Percentiles rank a stretch among this genome's conserved stretches.
These are phyloP conservation scores for Myotisia sp. DNA, from an alignment of 2,329 filamentous ascomycete genomes.

Conservation along the genomic window DNA sequence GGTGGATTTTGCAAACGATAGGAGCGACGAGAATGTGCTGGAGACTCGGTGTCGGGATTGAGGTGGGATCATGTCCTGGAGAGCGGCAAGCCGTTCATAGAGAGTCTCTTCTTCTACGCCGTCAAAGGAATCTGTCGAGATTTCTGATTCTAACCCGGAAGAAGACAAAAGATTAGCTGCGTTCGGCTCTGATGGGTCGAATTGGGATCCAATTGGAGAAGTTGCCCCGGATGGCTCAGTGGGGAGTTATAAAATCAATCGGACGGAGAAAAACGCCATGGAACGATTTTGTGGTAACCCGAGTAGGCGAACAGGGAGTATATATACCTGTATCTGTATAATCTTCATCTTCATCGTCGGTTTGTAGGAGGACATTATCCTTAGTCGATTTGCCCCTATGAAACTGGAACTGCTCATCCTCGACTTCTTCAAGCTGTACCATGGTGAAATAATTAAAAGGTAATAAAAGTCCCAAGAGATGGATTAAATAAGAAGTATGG, in stretches of 20 bases:
- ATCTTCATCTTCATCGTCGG: conserved; percentile 50
- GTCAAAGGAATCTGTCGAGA: conserved; percentile 65
- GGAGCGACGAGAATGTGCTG: conserved; percentile 38
- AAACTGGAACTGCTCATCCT: conserved; percentile 76
- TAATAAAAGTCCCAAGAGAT: background rate
- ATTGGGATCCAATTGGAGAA: no score
- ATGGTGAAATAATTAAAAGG: conserved; percentile 35
- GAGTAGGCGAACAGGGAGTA: background rate
- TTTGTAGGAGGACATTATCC: conserved; percentile 39
- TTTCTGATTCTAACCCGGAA: conserved; percentile 57
- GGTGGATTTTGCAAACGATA: conserved; percentile 32
- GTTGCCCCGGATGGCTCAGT: no score
- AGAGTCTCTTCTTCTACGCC: conserved; percentile 47
- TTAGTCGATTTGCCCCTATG: conserved; percentile 49
- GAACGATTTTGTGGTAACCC: no score
- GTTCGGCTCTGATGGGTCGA: background rate
- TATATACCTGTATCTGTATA: conserved; percentile 75
- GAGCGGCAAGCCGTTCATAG: conserved; percentile 54
- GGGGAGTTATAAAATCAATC: no score
- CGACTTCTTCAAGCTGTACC: conserved; percentile 94
- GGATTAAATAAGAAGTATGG: no score
- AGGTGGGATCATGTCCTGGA: conserved; percentile 63
- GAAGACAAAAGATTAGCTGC: background rate
- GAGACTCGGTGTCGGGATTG: conserved; percentile 55
- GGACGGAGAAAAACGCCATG: background rate